Conservation (phyloP, 129 eudicot genomes). For the Tanacetum coccineum region DNA sequence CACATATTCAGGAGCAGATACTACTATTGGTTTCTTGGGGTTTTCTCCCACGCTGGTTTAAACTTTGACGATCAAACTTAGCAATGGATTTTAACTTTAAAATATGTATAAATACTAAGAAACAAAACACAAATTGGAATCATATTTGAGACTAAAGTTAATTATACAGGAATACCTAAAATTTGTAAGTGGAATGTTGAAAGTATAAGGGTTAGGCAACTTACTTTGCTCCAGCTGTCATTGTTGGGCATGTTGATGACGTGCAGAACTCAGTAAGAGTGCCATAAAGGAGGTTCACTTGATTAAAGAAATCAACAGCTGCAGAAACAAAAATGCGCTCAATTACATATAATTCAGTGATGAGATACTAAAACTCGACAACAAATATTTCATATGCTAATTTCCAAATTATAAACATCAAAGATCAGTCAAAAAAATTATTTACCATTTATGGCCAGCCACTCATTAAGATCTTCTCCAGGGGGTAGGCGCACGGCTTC, state of each 20-base stretch:
- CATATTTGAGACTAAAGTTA: too few relatives aligned
- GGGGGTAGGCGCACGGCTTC: constrained; percentile 74
- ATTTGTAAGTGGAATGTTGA: too few relatives aligned
- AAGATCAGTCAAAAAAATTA: constrained; percentile 4
- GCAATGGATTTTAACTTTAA: too few relatives aligned
- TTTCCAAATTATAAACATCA: background rate
- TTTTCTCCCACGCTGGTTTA: too few relatives aligned
- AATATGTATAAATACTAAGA: too few relatives aligned
- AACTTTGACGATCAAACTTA: too few relatives aligned
- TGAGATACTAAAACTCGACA: background rate
- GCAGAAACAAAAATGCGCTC: constrained; percentile 12
- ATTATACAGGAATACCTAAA: too few relatives aligned
- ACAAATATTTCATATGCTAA: background rate
- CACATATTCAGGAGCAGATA: constrained; percentile 59
- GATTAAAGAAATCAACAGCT: constrained; percentile 78
- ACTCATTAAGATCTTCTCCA: constrained; percentile 67
- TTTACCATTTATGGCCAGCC: constrained; percentile 65
- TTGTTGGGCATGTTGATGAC: constrained; percentile 52
- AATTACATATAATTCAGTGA: background rate
- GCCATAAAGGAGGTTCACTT: constrained; percentile 62
- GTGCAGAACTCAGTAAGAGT: constrained; percentile 72
- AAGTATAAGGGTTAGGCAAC: constrained; percentile 25
- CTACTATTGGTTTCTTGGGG: constrained; percentile 63
- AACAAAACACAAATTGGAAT: too few relatives aligned
- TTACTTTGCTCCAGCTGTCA: constrained; percentile 74